Evolutionary conservation across 371 early-diverging fungal species (phyloP), one percentile per base, ranked within the genome.

Genomic region (Mortierella sp.): DNA sequence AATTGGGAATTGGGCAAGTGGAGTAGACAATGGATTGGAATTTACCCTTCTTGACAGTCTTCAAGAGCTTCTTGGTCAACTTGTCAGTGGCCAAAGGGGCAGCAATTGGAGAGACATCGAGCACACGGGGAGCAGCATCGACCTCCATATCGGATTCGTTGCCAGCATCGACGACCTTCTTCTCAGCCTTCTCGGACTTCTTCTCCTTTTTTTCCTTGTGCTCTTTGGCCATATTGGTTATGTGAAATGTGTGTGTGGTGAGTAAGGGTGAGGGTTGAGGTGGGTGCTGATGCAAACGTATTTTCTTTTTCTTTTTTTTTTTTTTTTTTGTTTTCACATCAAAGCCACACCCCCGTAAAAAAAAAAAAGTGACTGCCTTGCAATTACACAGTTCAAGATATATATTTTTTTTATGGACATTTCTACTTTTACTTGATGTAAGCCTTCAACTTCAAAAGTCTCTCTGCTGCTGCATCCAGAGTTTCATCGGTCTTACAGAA

Each of bases 401-500:
- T n/a, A n/a, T n/a, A 5, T 51, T 26, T 37, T n/a, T n/a, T n/a
- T n/a, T n/a, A n/a, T n/a, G n/a, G n/a, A n/a, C n/a, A n/a, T n/a
- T n/a, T n/a, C 12, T 12, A 45, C 45, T 52, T n/a, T 51, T 78
- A 70, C 40, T 86, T 67, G 62, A 94, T 91, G 66, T 87, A 93
- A 6, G 74, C 63, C 72, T 92, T 91, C 57, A 96, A 73, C 68
- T 87, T 87, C 68, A 88, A 80, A 60, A 98, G 85, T 49, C 93
- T 86, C 67, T 89, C 90, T 3, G 86, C 92, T 43, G 96, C 97
- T 32, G 90, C 90, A 8, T 94, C 90, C 30, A 98, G 78, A 12
- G 93, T 93, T 59, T 96, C 95, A 63, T 93, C 92, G 3, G 94
- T 94, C 85, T 98, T 98, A 87, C 98, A 97, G 83, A 96, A 98